Evolutionary conservation across 352 stramenopile genomes (phyloP), one percentile per base, ranked within the genome.

Genomic region (Phytophthora cryptogea): DNA sequence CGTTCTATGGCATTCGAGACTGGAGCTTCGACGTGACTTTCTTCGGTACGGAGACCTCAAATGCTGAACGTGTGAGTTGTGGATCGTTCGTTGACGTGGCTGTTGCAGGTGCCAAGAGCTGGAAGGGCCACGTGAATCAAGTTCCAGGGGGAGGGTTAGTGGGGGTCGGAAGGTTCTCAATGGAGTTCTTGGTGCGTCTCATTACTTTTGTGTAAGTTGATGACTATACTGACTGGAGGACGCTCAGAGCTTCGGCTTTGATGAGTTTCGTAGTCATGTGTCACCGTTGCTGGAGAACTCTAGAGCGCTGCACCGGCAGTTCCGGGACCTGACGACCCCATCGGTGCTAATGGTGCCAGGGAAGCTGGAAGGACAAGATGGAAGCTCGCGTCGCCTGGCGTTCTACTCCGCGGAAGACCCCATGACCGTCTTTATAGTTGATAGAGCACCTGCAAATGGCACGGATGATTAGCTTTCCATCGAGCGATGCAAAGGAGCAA

Each of bases 321-420:
- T 93, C 49, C 52, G 54, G 16, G 55, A 76, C n/a, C 47, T 88
- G 10, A 67, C 59, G 5, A 72, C 63, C 45, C 81, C 84, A 17
- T 91, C 84, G 8, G 80, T 93, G 30, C 69, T 93, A 14, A 63
- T 90, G 63, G 72, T 93, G 13, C 84, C 84, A 30, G 81, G 78
- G 5, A 87, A 90, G 43, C 36, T 88, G n/a, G 31, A 67, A 37
- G 56, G 58, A 28, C 48, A 67, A 20, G 55, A 67, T 28, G 71
- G 70, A 8, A 49, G 58, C 9, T 49, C 63, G 36, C 70, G 43
- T 5, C 63, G 57, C 4, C 31, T 89, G 28, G 83, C 81, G 6
- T 92, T 86, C 50, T 90, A 45, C 41, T 68, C 79, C 2, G 54
- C 63, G 7, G 59, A 85, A 20, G 81, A 92, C 49, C 81, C 83